Conservation (phyloP, 495 filamentous ascomycete species). For the Hapsidospora chrysogenum region DNA sequence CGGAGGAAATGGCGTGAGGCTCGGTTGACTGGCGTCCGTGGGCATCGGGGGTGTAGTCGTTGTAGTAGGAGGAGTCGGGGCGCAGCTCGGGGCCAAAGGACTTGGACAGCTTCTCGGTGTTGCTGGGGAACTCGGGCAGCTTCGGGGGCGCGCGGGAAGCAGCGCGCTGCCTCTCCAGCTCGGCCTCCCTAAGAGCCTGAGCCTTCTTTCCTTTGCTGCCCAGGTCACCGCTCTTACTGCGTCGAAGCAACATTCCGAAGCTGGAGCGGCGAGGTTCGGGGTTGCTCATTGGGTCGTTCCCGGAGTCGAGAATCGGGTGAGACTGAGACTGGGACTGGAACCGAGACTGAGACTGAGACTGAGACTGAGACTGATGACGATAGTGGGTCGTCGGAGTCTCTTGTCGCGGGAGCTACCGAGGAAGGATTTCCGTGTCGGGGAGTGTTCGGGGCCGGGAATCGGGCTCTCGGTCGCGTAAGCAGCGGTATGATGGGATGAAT, state of each 20-base stretch:
- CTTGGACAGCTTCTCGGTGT: conserved; percentile 43
- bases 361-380: no score
- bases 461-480: no score
- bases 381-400: no score
- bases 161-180: conserved; percentile 49
- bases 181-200: conserved; percentile 38
- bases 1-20: conserved; percentile 14
- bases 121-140: conserved; percentile 58
- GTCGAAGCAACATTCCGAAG: conserved; percentile 54
- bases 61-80: conserved; percentile 46
- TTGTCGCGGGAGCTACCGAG: no score
- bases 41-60: conserved; percentile 33
- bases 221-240: conserved; percentile 64
- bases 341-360: no score
- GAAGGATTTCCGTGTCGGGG: no score
- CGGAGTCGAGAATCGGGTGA: no score
- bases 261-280: conserved; percentile 28
- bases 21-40: conserved; percentile 26
- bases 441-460: no score
- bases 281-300: neutral
- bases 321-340: no score
- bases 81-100: conserved; percentile 58
- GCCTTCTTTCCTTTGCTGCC: conserved; percentile 48
- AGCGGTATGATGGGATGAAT: no score
- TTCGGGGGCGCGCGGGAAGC: conserved; percentile 58